phyloP scores from a whole-genome alignment of 306 rosid species.

The Pterocarpus santalinus region DNA sequence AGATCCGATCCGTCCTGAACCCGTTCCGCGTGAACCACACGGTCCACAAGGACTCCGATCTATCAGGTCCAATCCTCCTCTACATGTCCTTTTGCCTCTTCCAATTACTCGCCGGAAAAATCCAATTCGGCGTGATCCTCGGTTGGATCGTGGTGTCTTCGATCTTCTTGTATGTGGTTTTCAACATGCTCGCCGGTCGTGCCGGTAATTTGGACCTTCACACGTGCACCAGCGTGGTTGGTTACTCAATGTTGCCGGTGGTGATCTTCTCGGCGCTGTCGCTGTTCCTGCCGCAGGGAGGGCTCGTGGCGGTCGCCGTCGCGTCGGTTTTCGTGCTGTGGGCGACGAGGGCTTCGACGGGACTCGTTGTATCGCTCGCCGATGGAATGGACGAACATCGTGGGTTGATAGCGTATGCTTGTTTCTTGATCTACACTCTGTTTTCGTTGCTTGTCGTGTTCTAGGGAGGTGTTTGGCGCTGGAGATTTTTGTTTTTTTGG shows the following conservation, averaged over 20 bases:
- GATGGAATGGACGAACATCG: conserved; percentile 97
- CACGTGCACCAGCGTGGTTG: conserved; percentile 93
- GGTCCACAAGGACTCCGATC: conserved; percentile 83
- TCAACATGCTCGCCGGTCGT: conserved; percentile 95
- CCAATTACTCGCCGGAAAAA: conserved; percentile 93
- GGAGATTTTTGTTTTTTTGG: conserved; percentile 23
- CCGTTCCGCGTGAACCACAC: conserved; percentile 80
- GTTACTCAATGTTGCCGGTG: conserved; percentile 88
- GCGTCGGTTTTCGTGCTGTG: conserved; percentile 81
- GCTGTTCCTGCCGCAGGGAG: conserved; percentile 78
- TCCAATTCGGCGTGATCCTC: conserved; percentile 92
- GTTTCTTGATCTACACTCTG: conserved; percentile 93
- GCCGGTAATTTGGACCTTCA: conserved; percentile 88
- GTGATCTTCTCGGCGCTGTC: conserved; percentile 83
- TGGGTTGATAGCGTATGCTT: conserved; percentile 88
- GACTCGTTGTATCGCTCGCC: conserved; percentile 77
- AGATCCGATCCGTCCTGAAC: conserved; percentile 82
- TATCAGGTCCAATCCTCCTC: conserved; percentile 93
- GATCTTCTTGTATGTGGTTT: conserved; percentile 86
- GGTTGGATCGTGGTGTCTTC: conserved; percentile 98
- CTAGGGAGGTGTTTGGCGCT: conserved; percentile 50
- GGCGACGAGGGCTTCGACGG: conserved; percentile 89
- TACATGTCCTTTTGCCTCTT: conserved; percentile 88
- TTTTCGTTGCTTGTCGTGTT: conserved; percentile 92
- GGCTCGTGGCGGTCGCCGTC: conserved; percentile 59